Evolutionary conservation across 1,139 yeast genomes (phyloP).

Genomic region (Blastobotrys arbuscula): DNA sequence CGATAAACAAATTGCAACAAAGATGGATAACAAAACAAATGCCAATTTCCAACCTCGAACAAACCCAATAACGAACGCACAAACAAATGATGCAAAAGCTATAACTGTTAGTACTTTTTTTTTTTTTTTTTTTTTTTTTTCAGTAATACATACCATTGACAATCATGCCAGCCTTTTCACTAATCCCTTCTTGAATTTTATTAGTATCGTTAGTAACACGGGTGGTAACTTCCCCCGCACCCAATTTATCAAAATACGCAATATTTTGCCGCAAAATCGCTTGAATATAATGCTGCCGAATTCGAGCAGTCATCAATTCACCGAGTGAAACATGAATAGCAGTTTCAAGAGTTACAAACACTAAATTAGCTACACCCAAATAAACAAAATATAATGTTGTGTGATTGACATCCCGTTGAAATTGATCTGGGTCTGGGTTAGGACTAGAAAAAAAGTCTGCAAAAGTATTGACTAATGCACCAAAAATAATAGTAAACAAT

Average conservation of each 20-base stretch:
- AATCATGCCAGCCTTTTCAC: slow-evolving; percentile 41
- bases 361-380: slow-evolving; percentile 37
- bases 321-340: slow-evolving; percentile 38
- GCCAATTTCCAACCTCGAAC: slow-evolving; percentile 39
- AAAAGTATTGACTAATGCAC: slow-evolving; percentile 37
- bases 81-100: slow-evolving; percentile 34
- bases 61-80: slow-evolving; percentile 40
- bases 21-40: slow-evolving; percentile 34
- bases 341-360: slow-evolving; percentile 32
- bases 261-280: slow-evolving; percentile 40
- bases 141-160: slow-evolving; percentile 27
- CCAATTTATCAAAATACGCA: slow-evolving; percentile 42
- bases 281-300: slow-evolving; percentile 36
- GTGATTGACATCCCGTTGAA: slow-evolving; percentile 33
- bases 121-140: not conserved
- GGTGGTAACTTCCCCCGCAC: slow-evolving; percentile 42
- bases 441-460: slow-evolving; percentile 30
- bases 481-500: slow-evolving; percentile 38
- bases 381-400: slow-evolving; percentile 37
- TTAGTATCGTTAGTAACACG: slow-evolving; percentile 42
- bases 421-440: slow-evolving; percentile 26
- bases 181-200: slow-evolving; percentile 41
- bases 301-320: slow-evolving; percentile 39
- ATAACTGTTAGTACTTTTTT: slow-evolving; percentile 15
- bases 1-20: slow-evolving; percentile 30